phyloP scores from a whole-genome alignment of 352 stramenopile genomes.

The Pythium guiyangense region DNA sequence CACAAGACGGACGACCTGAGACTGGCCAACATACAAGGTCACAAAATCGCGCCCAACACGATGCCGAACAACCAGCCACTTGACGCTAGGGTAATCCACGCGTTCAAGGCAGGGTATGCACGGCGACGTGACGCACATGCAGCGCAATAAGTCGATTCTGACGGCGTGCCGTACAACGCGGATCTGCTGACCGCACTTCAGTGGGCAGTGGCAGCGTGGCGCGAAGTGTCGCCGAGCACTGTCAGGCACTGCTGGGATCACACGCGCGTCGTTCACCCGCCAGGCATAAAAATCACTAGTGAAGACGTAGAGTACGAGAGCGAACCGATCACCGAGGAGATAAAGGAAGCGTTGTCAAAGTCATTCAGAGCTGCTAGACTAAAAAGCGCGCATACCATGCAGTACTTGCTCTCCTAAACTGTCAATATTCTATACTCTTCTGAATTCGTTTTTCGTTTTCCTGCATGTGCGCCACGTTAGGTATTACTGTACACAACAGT shows the following conservation, averaged over 20 bases:
- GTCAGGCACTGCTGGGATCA: not conserved
- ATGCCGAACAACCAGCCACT: not conserved
- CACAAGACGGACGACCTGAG: constrained; percentile 1
- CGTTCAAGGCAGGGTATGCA: not conserved
- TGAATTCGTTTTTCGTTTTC: too few relatives aligned
- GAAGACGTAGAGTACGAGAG: too few relatives aligned
- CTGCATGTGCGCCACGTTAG: too few relatives aligned
- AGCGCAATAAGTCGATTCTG: not conserved
- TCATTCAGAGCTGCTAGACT: too few relatives aligned
- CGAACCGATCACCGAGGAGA: too few relatives aligned
- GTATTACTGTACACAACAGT: too few relatives aligned
- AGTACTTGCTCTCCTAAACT: too few relatives aligned
- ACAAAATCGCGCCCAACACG: not conserved
- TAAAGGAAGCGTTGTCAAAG: too few relatives aligned
- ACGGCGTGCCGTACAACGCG: not conserved
- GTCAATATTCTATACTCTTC: too few relatives aligned
- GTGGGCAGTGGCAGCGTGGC: not conserved
- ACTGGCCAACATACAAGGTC: not conserved
- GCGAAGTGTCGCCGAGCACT: not conserved
- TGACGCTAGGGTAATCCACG: not conserved
- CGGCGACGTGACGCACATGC: not conserved
- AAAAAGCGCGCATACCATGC: too few relatives aligned
- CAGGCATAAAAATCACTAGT: too few relatives aligned
- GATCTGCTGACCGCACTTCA: not conserved
- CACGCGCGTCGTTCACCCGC: not conserved